phyloP scores from a whole-genome alignment of 495 filamentous ascomycete species.

The Friedmanniomyces endolithicus region DNA sequence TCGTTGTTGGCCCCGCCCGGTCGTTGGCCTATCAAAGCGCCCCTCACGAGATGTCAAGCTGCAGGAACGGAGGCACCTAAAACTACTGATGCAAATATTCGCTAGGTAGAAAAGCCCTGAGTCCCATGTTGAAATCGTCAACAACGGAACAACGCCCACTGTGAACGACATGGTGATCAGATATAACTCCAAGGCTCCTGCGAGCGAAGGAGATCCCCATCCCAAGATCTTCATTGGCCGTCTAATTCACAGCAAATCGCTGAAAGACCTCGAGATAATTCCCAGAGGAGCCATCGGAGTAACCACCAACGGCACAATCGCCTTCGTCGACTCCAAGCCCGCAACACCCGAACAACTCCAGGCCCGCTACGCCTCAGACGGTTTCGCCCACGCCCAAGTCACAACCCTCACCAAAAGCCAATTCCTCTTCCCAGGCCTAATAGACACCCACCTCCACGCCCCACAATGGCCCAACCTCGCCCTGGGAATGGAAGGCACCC shows the following conservation, averaged over 20 bases:
- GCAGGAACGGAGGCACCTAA: too few species aligned
- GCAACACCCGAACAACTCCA: not conserved
- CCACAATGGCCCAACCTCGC: slow-evolving; percentile 13
- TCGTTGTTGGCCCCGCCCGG: too few species aligned
- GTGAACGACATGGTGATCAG: not conserved
- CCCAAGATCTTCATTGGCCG: slow-evolving; percentile 33
- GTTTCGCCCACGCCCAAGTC: not conserved
- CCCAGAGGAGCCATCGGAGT: slow-evolving; percentile 53
- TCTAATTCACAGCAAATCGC: slow-evolving; percentile 44
- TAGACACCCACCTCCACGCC: slow-evolving; percentile 11
- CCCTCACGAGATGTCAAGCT: too few species aligned
- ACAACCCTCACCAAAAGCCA: not conserved
- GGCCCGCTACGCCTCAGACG: not conserved
- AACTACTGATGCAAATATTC: too few species aligned
- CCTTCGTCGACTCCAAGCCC: slow-evolving; percentile 34
- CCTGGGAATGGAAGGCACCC: slow-evolving; percentile 7
- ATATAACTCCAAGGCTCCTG: not conserved
- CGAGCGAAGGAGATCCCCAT: not conserved
- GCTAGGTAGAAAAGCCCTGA: too few species aligned
- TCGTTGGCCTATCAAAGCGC: too few species aligned
- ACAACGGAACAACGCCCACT: not conserved
- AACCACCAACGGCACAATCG: slow-evolving; percentile 50
- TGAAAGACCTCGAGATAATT: slow-evolving; percentile 43
- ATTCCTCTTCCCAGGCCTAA: slow-evolving; percentile 12
- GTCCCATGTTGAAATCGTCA: too few species aligned